Conservation (phyloP, 352 stramenopile species). For the Globisporangium recalcitrans region DNA sequence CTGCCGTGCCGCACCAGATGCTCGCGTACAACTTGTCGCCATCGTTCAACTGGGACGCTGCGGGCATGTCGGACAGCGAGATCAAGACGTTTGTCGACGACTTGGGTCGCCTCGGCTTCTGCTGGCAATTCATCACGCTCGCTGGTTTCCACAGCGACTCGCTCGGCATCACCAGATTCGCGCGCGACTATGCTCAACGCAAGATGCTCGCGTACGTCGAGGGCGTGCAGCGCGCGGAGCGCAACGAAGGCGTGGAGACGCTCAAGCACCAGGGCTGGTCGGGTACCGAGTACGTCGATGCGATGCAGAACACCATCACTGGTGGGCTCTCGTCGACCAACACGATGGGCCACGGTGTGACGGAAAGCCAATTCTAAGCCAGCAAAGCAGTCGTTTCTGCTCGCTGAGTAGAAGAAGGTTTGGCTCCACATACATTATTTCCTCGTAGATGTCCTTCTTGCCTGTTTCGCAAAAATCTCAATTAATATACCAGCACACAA, state of each 20-base stretch:
- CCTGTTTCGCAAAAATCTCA: neutral
- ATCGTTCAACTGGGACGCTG: slow-evolving; percentile 98
- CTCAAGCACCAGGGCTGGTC: slow-evolving; percentile 98
- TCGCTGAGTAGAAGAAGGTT: neutral
- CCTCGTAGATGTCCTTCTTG: neutral
- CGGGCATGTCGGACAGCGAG: slow-evolving; percentile 92
- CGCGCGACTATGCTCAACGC: slow-evolving; percentile 88
- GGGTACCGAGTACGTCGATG: slow-evolving; percentile 95
- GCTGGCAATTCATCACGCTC: slow-evolving; percentile 99
- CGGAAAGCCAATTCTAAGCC: slow-evolving; percentile 94
- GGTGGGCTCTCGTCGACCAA: slow-evolving; percentile 94
- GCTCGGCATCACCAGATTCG: slow-evolving; percentile 93
- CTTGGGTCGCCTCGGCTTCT: slow-evolving; percentile 93
- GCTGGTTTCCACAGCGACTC: slow-evolving; percentile 98
- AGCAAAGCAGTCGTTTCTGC: neutral
- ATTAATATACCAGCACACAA: neutral
- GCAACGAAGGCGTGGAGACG: slow-evolving; percentile 92
- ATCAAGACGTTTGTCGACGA: slow-evolving; percentile 95
- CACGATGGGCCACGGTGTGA: slow-evolving; percentile 96
- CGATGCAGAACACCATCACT: slow-evolving; percentile 94
- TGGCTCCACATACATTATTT: slow-evolving; percentile 12
- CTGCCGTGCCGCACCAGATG: slow-evolving; percentile 93
- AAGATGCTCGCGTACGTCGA: slow-evolving; percentile 96
- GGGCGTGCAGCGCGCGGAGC: slow-evolving; percentile 94
- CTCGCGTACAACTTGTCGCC: slow-evolving; percentile 98